Conservation (phyloP, 1,284 basidiomycete genomes). For the Singerocomus rubriflavus region DNA sequence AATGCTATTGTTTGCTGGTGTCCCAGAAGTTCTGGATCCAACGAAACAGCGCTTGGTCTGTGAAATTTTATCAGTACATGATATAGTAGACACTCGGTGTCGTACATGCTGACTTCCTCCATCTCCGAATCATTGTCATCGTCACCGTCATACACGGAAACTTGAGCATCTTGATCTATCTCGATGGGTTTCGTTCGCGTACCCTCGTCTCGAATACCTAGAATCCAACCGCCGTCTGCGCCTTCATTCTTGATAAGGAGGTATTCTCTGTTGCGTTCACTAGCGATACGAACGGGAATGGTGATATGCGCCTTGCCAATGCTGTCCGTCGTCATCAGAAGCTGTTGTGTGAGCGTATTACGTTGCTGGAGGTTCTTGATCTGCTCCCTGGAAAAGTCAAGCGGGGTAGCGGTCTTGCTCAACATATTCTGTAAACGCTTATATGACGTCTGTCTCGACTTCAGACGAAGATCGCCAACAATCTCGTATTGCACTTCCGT, state of each 20-base stretch:
- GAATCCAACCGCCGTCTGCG: conserved; percentile 86
- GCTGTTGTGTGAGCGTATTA: conserved; percentile 91
- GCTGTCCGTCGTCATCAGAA: conserved; percentile 91
- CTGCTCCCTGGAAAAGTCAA: conserved; percentile 96
- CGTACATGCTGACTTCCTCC: conserved; percentile 75
- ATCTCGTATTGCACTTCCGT: conserved; percentile 99
- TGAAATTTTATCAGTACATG: conserved; percentile 18
- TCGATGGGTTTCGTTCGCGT: conserved; percentile 83
- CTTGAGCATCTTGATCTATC: conserved; percentile 59
- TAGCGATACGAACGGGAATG: conserved; percentile 91
- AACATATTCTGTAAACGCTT: conserved; percentile 92
- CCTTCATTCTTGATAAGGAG: conserved; percentile 89
- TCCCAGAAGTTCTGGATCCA: conserved; percentile 67
- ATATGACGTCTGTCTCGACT: conserved; percentile 93
- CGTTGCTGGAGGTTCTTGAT: conserved; percentile 88
- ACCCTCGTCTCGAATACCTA: conserved; percentile 85
- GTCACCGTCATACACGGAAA: conserved; percentile 35
- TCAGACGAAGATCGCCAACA: conserved; percentile 90
- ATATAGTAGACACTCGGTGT: conserved; percentile 5
- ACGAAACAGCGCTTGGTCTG: conserved; percentile 34
- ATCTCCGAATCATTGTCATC: conserved; percentile 65
- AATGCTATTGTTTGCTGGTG: conserved; percentile 67
- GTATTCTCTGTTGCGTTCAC: conserved; percentile 93
- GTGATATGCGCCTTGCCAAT: conserved; percentile 88
- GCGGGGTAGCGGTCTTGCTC: conserved; percentile 71